Evolutionary conservation across 1,284 basidiomycete genomes (phyloP), one percentile per base, ranked within the genome.

Genomic region (Lentinula novae-zelandiae): DNA sequence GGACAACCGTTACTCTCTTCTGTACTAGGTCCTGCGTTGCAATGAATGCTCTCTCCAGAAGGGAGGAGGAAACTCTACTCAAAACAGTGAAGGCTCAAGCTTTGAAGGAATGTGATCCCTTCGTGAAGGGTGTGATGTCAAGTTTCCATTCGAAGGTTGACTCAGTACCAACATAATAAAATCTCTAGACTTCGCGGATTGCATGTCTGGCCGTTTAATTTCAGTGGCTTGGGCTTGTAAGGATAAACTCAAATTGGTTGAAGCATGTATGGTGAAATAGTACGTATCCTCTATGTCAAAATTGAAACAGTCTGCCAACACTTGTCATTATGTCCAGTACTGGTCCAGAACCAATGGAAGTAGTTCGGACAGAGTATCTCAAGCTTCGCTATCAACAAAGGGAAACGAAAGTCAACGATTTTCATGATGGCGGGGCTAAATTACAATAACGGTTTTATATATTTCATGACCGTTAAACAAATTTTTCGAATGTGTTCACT

Each of bases 1-100:
- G 12, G 49, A 2, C 49, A 34, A 17, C 20, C 20, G 17, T 33
- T 22, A 15, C 12, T 56, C n/a, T 46, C 54, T 33, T 20, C 17
- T 9, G 13, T 22, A 12, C n/a, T 3, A 31, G 46, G 34, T 53
- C 31, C 52, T 53, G 60, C 54, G 59, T 46, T 63, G 52, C 59
- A 39, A 94, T 94, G 93, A 87, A 94, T 73, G 83, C 92, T 27
- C 82, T 96, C 36, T 95, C 93, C 31, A 83, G 93, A 64, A 82
- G 94, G 62, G 94, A 96, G 75, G 93, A 95, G 71, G 90, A 94
- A 52, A 89, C 88, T 10, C 80, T 96, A 48, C 73, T 90, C 54
- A 95, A 94, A 70, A 78, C 86, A 40, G 90, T 90, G n/a, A 95
- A 94, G 70, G 82, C 84, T 7, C 79, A 84, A 56, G 93, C 93